phyloP scores from a whole-genome alignment of 208 protist species.

The Leishmania arabica region DNA sequence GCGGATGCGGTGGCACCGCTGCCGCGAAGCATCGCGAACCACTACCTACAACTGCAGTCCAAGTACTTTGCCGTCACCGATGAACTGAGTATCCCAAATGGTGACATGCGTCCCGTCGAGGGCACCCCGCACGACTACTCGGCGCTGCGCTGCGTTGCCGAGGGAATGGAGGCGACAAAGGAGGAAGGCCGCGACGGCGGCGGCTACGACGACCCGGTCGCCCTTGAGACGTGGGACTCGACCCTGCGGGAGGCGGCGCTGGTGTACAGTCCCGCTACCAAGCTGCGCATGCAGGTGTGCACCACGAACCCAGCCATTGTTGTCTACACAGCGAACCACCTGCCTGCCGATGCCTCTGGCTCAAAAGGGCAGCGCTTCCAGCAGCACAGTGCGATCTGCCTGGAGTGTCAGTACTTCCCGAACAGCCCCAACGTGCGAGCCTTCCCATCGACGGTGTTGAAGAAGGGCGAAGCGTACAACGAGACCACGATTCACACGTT shows the following conservation, averaged over 20 bases:
- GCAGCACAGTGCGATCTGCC: constrained; percentile 54
- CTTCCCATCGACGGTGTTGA: constrained; percentile 64
- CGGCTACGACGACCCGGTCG: constrained; percentile 79
- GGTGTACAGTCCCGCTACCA: constrained; percentile 62
- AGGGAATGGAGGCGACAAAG: constrained; percentile 57
- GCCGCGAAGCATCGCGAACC: constrained; percentile 55
- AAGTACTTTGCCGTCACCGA: constrained; percentile 57
- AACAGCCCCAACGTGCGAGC: constrained; percentile 64
- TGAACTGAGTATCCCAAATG: constrained; percentile 42
- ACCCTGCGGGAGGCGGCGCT: constrained; percentile 66
- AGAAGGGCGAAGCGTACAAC: constrained; percentile 65
- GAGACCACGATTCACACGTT: constrained; percentile 74
- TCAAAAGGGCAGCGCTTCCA: constrained; percentile 60
- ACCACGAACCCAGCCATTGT: constrained; percentile 70
- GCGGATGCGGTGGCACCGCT: constrained; percentile 24
- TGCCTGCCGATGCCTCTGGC: constrained; percentile 59
- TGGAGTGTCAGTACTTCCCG: constrained; percentile 85
- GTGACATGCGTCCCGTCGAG: constrained; percentile 41
- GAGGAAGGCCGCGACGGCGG: constrained; percentile 33
- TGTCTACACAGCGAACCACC: constrained; percentile 69
- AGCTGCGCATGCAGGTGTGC: constrained; percentile 63
- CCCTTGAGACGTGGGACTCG: constrained; percentile 73
- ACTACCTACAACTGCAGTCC: constrained; percentile 51
- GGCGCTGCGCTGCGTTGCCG: constrained; percentile 36
- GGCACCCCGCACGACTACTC: constrained; percentile 67